Base-by-base conservation (phyloP, 129 eudicot genomes). In the carrot (Daucus carota) region DNA sequence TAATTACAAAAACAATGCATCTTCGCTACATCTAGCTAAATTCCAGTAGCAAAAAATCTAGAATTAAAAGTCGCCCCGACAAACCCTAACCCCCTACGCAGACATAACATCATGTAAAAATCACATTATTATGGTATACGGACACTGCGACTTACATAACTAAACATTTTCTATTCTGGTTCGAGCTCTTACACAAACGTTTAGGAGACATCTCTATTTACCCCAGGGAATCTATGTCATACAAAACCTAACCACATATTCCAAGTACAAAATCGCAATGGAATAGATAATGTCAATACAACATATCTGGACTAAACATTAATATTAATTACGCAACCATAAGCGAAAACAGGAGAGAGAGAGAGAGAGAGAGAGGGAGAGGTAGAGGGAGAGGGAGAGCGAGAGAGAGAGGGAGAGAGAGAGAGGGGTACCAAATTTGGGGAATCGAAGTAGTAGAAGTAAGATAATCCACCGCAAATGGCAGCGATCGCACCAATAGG, bases 401-500 rank as follows among this genome's bases (percentile, higher is more conserved):
- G 34, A 0, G 18, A 18, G 32, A 14, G 10, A 4, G 6, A 9
- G 36, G 0, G 18, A 14, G 34, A 73, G 31, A 75, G 8, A 26
- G 63, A 78, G 26, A 65, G 46, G 26, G 22, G 1, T 92, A 92
- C 97, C 97, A 89, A 81, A 83, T 81, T 83, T 10, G 90, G 91
- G 16, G 95, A 87, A 16, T 93, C 83, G 24, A 74, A 76, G 79
- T 75, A 82, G 80, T 83, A 92, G 60, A 85, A 88, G 74, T 83
- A 88, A 15, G 96, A 88, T 77, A 92, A 79, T 81, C 94, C 96
- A 60, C 95, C 98, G 31, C 94, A 90, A 77, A 92, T 29, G 54
- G 98, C 96, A 18, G 96, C 98, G 76, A 92, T 83, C 10, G 96
- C 98, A 45, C 96, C 95, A n/a, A 86, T 69, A 1, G 94, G 86